Base-by-base conservation (phyloP, 108 stramenopile species). In the Nannochloropsis salina region DNA sequence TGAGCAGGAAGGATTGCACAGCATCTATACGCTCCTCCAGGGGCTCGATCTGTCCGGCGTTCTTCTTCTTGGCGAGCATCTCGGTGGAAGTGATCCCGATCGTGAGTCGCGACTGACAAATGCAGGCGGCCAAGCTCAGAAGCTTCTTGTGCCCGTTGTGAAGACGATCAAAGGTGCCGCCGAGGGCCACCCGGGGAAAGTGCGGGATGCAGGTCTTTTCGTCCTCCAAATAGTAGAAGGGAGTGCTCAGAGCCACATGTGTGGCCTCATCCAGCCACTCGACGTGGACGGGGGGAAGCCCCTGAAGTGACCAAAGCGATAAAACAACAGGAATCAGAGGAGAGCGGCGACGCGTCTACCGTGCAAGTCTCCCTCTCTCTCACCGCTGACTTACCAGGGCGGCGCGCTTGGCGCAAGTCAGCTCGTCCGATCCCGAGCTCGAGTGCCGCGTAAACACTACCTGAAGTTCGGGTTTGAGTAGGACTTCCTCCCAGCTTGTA, bases 111-210 rank as follows among this genome's bases (percentile, higher is more conserved):
- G 47, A 51, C 31, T 43, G 83, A 43, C 84, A 85, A 18, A 88
- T 41, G 43, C 84, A 21, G 41, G 89, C 91, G 18, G 91, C 91
- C 43, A 90, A 41, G 2, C 88, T 90, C 8, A 91, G 88, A 0
- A 91, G 87, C 41, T 88, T 88, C 83, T 81, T 90, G 85, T 91
- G 91, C 41, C 91, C 91, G 44, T 88, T 88, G 51, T 91, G 91
- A 44, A 91, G 41, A 12, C 83, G 80, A 42, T 91, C 91, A 51
- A 91, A 91, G 41, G 89, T 91, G 20, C 91, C 91, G 9, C 91
- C 91, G 47, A 84, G 82, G 43, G 88, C 88, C 43, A 88, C 88
- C 84, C 84, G 88, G 84, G 45, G 42, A 10, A 45, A 44, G 47
- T 44, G 41, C 4, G 43, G 45, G 44, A 44, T 44, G 15, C 4